Percentiles rank a stretch among this genome's conserved stretches.
Evolutionary conservation across 805 yeast genomes (phyloP).

Genomic region (Isabelozyma gotoi): DNA sequence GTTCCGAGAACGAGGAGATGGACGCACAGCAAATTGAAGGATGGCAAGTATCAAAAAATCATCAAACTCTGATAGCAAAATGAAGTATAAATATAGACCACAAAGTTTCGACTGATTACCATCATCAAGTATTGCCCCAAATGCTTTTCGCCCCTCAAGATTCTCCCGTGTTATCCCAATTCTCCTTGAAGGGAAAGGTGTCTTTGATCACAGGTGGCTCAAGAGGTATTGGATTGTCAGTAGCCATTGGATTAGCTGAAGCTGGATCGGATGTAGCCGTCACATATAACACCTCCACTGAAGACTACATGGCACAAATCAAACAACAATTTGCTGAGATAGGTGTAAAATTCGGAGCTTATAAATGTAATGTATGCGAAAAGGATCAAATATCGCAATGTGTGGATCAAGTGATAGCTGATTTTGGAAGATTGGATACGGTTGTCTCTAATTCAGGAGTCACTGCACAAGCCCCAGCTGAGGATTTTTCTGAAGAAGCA

Average conservation of each 20-base stretch:
- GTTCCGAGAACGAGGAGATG: no score
- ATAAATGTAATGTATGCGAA: slow-evolving; percentile 41
- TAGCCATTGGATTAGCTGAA: slow-evolving; percentile 41
- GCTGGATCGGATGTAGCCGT: slow-evolving; percentile 44
- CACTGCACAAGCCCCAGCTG: slow-evolving; percentile 29
- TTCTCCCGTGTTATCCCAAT: slow-evolving; percentile 30
- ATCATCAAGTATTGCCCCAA: no score
- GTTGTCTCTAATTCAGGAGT: slow-evolving; percentile 49
- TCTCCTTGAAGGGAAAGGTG: slow-evolving; percentile 38
- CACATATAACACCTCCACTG: slow-evolving; percentile 22
- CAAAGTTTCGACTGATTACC: no score
- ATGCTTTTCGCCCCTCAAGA: not conserved
- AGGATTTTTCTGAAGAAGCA: slow-evolving; percentile 36
- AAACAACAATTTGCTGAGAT: not conserved
- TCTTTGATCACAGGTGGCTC: slow-evolving; percentile 46
- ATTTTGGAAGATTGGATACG: slow-evolving; percentile 38
- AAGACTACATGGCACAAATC: not conserved
- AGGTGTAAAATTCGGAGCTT: slow-evolving; percentile 26
- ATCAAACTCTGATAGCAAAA: no score
- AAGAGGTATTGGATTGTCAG: slow-evolving; percentile 47
- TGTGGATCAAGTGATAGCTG: slow-evolving; percentile 26
- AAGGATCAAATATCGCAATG: slow-evolving; percentile 33
- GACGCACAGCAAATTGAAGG: no score
- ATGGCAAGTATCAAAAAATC: no score
- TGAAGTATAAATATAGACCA: no score